These are phyloP conservation scores for Syzygium malaccense DNA, from an alignment of 441 rosid genomes.

Conservation along the genomic window DNA sequence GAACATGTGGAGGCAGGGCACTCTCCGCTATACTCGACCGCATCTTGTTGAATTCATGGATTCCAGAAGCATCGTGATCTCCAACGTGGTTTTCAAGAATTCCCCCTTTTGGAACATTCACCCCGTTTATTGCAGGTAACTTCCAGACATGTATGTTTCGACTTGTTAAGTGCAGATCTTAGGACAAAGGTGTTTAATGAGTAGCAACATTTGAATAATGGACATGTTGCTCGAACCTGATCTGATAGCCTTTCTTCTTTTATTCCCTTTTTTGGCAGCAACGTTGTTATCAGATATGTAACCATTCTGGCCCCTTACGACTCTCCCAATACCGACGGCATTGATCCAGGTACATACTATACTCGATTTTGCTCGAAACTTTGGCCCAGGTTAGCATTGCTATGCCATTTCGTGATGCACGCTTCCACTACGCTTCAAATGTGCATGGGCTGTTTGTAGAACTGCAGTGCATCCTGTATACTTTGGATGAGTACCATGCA, in stretches of 20 bases:
- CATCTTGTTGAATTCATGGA: slow-evolving; percentile 71
- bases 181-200: neutral
- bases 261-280: neutral
- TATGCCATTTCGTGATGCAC: neutral
- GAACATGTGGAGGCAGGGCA: slow-evolving; percentile 90
- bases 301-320: slow-evolving; percentile 9
- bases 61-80: slow-evolving; percentile 68
- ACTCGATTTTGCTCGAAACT: neutral
- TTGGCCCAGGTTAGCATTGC: neutral
- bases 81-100: slow-evolving; percentile 65
- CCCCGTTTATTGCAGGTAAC: slow-evolving; percentile 92
- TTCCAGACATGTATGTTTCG: neutral
- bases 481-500: neutral
- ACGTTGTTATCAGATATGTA: slow-evolving; percentile 4
- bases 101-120: slow-evolving; percentile 98
- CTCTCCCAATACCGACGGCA: slow-evolving; percentile 10
- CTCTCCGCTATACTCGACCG: slow-evolving; percentile 77
- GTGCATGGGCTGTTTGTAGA: neutral
- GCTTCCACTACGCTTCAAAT: neutral
- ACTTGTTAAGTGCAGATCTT: neutral
- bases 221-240: neutral
- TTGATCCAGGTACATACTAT: slow-evolving; percentile 1
- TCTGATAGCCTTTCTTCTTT: neutral
- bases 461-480: neutral
- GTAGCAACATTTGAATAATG: neutral